Base-by-base conservation (phyloP, 2,329 filamentous ascomycete species). In the Chaetomiaceae sp. region DNA sequence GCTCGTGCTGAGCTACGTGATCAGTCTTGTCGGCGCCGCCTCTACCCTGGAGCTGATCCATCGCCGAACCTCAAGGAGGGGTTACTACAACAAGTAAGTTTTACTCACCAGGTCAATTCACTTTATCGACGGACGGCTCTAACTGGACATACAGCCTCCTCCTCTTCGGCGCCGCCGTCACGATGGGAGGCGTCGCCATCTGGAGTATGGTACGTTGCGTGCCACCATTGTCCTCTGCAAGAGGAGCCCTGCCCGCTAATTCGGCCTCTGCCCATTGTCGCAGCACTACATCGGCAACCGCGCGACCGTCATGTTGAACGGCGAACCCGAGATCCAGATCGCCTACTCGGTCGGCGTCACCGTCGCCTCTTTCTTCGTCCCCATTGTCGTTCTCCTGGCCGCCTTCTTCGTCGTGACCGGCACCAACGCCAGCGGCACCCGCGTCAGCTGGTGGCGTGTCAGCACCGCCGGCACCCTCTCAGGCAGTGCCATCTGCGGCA, bases 211-310 rank as follows among this genome's bases (percentile, higher is more conserved):
- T 79, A 68, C 53, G 72, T 31, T 31, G 4, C 27, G 14, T 31
- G 14, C 9, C 27, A 31, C 27, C 27, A 12, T 12, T 31, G 8
- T 9, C 8, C 8, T 12, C 27, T 11, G 27, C 3, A 9, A 11
- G 9, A 9, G 8, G 8, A 31, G 8, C 27, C 3, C 27, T 12
- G 4, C 27, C 9, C 27, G 27, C 27, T 31, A 9, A 31, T 27
- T 46, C 17, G 33, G 9, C 31, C 12, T 27, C 17, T 22, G 19
- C n/a, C 33, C 6, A 25, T 17, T 31, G 9, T 38, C 69, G 70
- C 74, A 85, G 87, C 89, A 94, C 66, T 92, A 88, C 64, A 86
- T 94, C 60, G 89, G 89, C 20, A 92, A 94, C 66, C 79, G 87
- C 48, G 89, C 89, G 14, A 87, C 92, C 56, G 74, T 86, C 23